Conservation (phyloP, 2,329 filamentous ascomycete genomes). For the Paramyrothecium sp. region DNA sequence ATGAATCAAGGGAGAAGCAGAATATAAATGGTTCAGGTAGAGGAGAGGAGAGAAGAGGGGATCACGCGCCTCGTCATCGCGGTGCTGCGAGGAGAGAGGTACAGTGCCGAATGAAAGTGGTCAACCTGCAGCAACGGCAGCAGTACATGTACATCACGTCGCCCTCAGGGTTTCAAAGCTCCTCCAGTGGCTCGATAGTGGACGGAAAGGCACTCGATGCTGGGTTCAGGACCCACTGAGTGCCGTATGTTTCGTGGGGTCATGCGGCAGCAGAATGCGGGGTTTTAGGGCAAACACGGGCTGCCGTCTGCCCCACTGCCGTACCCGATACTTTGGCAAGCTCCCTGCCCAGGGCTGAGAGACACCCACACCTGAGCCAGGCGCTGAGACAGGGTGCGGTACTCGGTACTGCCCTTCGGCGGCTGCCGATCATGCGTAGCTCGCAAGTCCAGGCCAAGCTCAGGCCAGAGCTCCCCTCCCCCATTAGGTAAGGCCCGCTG, state of each 20-base stretch:
- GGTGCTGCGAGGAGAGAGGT: constrained; percentile 10
- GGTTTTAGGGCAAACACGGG: background rate
- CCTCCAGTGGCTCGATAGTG: constrained; percentile 14
- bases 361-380: background rate
- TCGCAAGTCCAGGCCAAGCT: background rate
- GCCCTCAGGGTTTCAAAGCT: background rate
- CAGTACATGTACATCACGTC: constrained; percentile 10
- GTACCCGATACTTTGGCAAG: background rate
- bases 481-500: background rate
- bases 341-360: background rate
- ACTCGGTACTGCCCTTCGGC: background rate
- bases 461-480: background rate
- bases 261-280: constrained; percentile 11
- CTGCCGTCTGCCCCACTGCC: background rate
- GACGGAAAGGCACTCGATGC: constrained; percentile 15
- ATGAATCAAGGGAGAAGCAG: constrained; percentile 13
- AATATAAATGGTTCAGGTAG: constrained; percentile 16
- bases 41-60: constrained; percentile 16
- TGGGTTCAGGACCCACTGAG: constrained; percentile 17
- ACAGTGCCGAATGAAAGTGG: constrained; percentile 17
- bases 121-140: constrained; percentile 12
- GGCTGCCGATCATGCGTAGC: background rate
- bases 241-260: constrained; percentile 16
- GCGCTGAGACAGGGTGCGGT: background rate
- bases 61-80: background rate